Conservation (phyloP, 306 rosid species). For the Malus asiatica region DNA sequence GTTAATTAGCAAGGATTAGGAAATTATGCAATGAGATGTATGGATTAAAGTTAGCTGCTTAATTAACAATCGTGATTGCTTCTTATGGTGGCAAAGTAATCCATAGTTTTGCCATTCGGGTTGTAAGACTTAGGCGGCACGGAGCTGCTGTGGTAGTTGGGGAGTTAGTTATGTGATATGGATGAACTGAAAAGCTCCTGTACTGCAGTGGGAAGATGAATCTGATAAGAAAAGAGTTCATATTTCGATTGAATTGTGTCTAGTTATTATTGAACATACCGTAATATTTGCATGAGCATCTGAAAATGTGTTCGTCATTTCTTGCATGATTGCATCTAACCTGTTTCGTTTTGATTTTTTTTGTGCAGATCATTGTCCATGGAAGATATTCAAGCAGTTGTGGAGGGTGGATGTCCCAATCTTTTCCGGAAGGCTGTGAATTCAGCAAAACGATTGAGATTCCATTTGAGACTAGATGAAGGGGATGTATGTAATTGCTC, state of each 20-base stretch:
- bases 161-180: neutral
- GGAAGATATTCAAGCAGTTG: conserved; percentile 58
- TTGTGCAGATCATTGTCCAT: conserved; percentile 52
- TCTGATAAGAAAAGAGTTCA: neutral
- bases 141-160: neutral
- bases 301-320: neutral
- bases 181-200: neutral
- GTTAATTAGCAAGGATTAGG: neutral
- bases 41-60: neutral
- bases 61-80: no score
- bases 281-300: neutral
- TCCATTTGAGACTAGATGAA: conserved; percentile 67
- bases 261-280: neutral
- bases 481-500: conserved; percentile 61
- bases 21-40: neutral
- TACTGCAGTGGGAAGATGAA: neutral
- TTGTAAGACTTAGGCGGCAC: neutral
- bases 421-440: conserved; percentile 73
- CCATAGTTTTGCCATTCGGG: neutral
- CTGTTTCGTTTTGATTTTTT: neutral
- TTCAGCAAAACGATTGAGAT: conserved; percentile 88
- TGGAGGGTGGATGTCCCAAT: conserved; percentile 77
- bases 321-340: neutral
- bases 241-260: neutral
- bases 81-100: no score